Percentiles rank a stretch among this genome's conserved stretches.
These are phyloP conservation scores for Moniliella sp. DNA, from an alignment of 1,284 basidiomycete species.

Conservation along the genomic window DNA sequence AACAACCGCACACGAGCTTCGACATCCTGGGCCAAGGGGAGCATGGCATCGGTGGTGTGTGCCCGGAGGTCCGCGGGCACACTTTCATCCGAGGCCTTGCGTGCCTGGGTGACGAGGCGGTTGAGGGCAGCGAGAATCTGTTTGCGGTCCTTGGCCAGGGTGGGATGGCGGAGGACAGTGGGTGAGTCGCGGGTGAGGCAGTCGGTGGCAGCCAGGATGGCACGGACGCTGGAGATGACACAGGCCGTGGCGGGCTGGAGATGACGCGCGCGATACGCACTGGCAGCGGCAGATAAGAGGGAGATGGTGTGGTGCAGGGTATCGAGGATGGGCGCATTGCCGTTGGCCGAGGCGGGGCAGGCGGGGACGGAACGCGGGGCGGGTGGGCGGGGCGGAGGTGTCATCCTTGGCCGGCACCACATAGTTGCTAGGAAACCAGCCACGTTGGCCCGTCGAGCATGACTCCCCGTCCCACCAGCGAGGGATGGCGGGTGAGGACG, in stretches of 20 bases:
- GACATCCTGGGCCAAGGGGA: conserved; percentile 36
- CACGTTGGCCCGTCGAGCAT: conserved; percentile 40
- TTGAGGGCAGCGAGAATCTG: conserved; percentile 61
- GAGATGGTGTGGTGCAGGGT: conserved; percentile 63
- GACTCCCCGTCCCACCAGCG: conserved; percentile 99
- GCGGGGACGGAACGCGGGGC: background rate
- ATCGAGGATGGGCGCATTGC: conserved; percentile 9
- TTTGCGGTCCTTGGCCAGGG: conserved; percentile 56
- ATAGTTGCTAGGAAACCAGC: conserved; percentile 86
- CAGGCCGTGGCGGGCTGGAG: conserved; percentile 47
- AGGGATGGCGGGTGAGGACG: conserved; percentile 57
- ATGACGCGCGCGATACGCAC: conserved; percentile 50
- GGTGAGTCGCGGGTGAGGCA: conserved; percentile 64
- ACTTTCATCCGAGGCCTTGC: conserved; percentile 42
- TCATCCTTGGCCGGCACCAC: too few species aligned
- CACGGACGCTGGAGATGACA: conserved; percentile 82
- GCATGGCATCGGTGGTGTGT: conserved; percentile 32
- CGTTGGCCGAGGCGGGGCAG: background rate
- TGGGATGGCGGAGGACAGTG: conserved; percentile 47
- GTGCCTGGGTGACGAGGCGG: conserved; percentile 60
- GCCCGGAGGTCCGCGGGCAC: too few species aligned
- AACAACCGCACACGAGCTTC: conserved; percentile 38
- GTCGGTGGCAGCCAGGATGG: conserved; percentile 59
- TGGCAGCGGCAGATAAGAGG: conserved; percentile 61
- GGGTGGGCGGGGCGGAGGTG: background rate